These are phyloP conservation scores for Chaetothyriales sp. DNA, from an alignment of 2,329 filamentous ascomycete genomes.

Conservation along the genomic window DNA sequence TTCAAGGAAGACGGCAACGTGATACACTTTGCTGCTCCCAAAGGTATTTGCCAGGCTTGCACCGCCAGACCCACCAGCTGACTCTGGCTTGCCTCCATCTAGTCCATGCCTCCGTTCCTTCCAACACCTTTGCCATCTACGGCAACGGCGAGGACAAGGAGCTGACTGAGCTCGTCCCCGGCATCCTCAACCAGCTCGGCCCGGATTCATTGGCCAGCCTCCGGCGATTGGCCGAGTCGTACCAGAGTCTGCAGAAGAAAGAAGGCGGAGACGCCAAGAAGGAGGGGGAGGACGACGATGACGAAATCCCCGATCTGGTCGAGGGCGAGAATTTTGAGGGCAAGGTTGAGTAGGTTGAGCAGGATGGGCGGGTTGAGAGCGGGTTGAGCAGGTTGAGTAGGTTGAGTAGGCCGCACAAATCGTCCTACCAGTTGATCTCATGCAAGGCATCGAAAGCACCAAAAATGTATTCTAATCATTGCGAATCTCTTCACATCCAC, in stretches of 20 bases:
- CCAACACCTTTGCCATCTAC: slow-evolving; percentile 99
- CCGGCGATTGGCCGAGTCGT: slow-evolving; percentile 96
- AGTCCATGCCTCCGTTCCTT: slow-evolving; percentile 94
- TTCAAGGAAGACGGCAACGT: slow-evolving; percentile 99
- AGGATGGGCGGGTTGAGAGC: not conserved
- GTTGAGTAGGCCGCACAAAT: not conserved
- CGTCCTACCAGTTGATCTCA: not conserved
- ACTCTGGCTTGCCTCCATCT: slow-evolving; percentile 6
- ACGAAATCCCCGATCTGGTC: slow-evolving; percentile 91
- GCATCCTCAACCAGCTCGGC: slow-evolving; percentile 98
- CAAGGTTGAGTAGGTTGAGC: slow-evolving; percentile 68
- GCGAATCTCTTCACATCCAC: not conserved
- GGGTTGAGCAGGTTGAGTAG: not conserved
- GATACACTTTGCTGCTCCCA: slow-evolving; percentile 96
- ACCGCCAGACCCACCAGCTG: not conserved
- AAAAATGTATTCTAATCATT: not conserved
- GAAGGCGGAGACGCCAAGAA: slow-evolving; percentile 64
- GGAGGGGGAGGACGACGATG: slow-evolving; percentile 57
- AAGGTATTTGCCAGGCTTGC: slow-evolving; percentile 53
- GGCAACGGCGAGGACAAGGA: slow-evolving; percentile 98
- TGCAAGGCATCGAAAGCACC: not conserved
- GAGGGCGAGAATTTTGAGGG: slow-evolving; percentile 97
- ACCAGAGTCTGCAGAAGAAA: slow-evolving; percentile 97
- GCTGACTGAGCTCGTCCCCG: slow-evolving; percentile 96
- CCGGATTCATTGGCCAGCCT: slow-evolving; percentile 95